Evolutionary conservation across 2,329 filamentous ascomycete genomes (phyloP), one percentile per base, ranked within the genome.

Genomic region (Diplodia intermedia): DNA sequence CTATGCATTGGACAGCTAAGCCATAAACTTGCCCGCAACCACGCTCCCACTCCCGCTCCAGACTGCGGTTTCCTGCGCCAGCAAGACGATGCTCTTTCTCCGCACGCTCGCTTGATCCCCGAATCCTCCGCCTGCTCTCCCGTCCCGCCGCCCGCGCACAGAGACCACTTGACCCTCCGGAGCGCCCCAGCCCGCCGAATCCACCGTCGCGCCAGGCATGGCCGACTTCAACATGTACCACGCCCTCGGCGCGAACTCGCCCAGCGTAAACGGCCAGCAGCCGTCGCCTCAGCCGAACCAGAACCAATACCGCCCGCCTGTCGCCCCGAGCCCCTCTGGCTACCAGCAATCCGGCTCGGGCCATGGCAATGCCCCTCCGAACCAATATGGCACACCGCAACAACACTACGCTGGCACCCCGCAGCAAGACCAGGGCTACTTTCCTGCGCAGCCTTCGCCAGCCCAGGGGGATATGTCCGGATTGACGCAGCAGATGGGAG

Each of bases 401-500:
- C 75, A 73, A 53, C 74, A 73, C 53, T 69, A 68, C 33, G 70
- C 75, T 31, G 63, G 43, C 53, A 68, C 66, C 6, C 75, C 74
- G n/a, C 49, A 69, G 14, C 77, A 77, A 70, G 75, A 77, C 23
- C 78, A 78, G 65, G 72, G 79, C 65, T 83, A 83, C 72, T 83
- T 82, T 68, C 80, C 79, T 14, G 74, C 75, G 14, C 80, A 80
- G 71, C 67, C 71, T 65, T 69, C 50, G 73, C 73, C 36, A 70
- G 72, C 54, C 69, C 70, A 57, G 70, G 75, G 54, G 31, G 78
- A 78, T 66, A 71, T 82, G 71, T 76, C 73, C 75, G 83, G 82
- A 18, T 78, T 93, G 69, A 85, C 89, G 56, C 86, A 88, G 67
- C 93, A 96, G 79, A 91, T 97, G 90, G 89, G 90, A 52, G 89